Conservation (phyloP, 345 rosid species). For the Laguncularia racemosa region DNA sequence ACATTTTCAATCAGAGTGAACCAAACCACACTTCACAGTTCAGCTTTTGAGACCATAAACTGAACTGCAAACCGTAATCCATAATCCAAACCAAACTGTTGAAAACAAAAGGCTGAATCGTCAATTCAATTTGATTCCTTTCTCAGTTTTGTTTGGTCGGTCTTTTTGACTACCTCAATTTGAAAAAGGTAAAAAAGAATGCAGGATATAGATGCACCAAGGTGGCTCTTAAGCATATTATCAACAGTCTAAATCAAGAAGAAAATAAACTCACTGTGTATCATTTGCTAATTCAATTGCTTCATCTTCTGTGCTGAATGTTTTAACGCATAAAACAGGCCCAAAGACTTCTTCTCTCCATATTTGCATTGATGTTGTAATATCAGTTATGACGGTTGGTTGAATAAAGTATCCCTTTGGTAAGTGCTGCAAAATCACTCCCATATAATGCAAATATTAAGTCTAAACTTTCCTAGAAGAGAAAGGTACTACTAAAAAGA, state of each 20-base stretch:
- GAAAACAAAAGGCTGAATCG: too few relatives aligned
- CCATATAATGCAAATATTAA: constrained; percentile 7
- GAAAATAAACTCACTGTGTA: constrained; percentile 54
- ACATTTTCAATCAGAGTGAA: too few relatives aligned
- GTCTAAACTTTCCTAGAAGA: constrained; percentile 8
- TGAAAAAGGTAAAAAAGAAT: too few relatives aligned
- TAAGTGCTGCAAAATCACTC: constrained; percentile 49
- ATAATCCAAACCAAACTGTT: too few relatives aligned
- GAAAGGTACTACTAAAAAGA: not conserved
- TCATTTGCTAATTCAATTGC: constrained; percentile 93
- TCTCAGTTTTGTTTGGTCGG: too few relatives aligned
- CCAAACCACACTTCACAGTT: too few relatives aligned
- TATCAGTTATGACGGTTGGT: constrained; percentile 72
- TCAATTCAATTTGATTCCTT: too few relatives aligned
- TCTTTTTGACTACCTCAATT: too few relatives aligned
- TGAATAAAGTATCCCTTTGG: constrained; percentile 76
- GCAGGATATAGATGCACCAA: too few relatives aligned
- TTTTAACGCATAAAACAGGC: constrained; percentile 86
- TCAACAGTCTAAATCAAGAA: not conserved
- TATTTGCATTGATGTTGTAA: constrained; percentile 85
- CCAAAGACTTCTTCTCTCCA: constrained; percentile 99
- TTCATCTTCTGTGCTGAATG: constrained; percentile 88
- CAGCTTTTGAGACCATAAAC: too few relatives aligned
- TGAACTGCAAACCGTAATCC: too few relatives aligned
- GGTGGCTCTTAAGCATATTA: not conserved